Evolutionary conservation across 1,139 yeast species (phyloP), one percentile per base, ranked within the genome.

Genomic region (Suhomyces choctaworum): DNA sequence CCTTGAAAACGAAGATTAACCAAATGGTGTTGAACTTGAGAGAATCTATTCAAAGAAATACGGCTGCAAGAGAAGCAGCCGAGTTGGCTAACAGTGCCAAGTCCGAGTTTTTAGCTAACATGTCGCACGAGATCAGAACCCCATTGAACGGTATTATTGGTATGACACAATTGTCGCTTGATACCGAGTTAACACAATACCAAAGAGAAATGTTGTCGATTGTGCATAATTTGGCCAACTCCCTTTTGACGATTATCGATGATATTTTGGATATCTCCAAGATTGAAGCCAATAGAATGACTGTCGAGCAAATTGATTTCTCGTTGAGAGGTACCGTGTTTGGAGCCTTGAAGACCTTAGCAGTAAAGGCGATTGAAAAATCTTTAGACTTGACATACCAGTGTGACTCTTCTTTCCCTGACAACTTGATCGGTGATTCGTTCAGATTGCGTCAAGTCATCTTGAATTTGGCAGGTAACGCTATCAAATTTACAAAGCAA

Each of bases 111-210:
- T 72, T 87, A 63, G 95, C 95, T 24, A 87, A 87, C 52, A 87
- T 87, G 81, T 86, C 95, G 4, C 96, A 87, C 64, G 96, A 87
- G 62, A 84, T 87, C 51, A 73, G 96, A 60, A 87, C 96, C 4
- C 96, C 96, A 16, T 82, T 87, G 76, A 87, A 87, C 58, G 96
- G 96, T 67, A 87, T 87, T 34, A 83, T 87, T 52, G 95, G 95
- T 54, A 87, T 87, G 92, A 87, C 95, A 2, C 95, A 87, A 58
- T 66, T 87, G 47, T 84, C 95, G 0, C 70, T 87, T 39, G 96
- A 87, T 51, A 86, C 95, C 0, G 92, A 86, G 53, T 68, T 86
- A 44, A 85, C 94, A 5, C 95, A 86, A 60, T 86, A 86, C 54
- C 96, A 87, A 61, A 74, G 95, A 44, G 95, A 86, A 64, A 86